Percentiles rank a stretch among this genome's conserved stretches.
phyloP scores from a whole-genome alignment of 1,139 yeast species.

The Lodderomyces elongisporus region DNA sequence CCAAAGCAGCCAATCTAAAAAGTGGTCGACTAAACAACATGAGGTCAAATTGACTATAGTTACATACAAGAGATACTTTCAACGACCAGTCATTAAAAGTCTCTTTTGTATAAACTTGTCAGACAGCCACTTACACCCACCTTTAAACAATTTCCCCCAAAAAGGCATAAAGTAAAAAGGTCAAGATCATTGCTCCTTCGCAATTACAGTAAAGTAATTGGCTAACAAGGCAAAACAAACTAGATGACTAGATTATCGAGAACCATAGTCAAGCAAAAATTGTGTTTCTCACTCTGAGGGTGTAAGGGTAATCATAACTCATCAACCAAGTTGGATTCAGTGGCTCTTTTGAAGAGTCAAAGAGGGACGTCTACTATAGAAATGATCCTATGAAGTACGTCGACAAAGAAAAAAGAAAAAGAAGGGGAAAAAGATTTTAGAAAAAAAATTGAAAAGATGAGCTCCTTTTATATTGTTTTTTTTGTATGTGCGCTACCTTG shows the following conservation, averaged over 20 bases:
- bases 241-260: conserved; percentile 83
- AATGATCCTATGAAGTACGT: conserved; percentile 90
- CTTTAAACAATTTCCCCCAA: conserved; percentile 78
- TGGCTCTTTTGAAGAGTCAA: conserved; percentile 99
- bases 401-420: conserved; percentile 36
- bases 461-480: neutral
- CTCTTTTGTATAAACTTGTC: conserved; percentile 54
- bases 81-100: neutral
- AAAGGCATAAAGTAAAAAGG: conserved; percentile 78
- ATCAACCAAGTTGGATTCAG: conserved; percentile 99
- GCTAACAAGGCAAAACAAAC: conserved; percentile 23
- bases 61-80: neutral
- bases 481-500: no score
- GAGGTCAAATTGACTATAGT: neutral
- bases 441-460: conserved; percentile 77
- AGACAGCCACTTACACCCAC: conserved; percentile 99
- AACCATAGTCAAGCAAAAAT: conserved; percentile 77
- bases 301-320: conserved; percentile 84
- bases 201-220: conserved; percentile 3
- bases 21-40: conserved; percentile 8
- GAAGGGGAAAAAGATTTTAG: conserved; percentile 56
- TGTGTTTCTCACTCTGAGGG: conserved; percentile 67
- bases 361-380: conserved; percentile 99
- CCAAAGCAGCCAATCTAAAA: neutral
- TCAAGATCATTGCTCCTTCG: conserved; percentile 99